phyloP scores from a whole-genome alignment of 345 rosid species.

The Salix koriyanagi region DNA sequence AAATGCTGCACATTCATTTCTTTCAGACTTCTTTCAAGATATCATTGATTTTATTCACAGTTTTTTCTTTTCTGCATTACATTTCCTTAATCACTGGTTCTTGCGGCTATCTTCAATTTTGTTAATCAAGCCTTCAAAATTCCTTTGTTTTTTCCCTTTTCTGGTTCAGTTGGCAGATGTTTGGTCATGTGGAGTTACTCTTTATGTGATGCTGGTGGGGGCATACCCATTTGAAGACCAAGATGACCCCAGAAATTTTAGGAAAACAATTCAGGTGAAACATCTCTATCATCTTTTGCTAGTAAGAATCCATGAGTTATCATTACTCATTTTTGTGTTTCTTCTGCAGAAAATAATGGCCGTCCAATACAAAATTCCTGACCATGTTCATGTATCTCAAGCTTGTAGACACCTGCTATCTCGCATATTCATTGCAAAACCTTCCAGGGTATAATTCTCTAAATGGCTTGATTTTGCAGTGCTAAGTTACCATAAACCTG shows the following conservation, averaged over 20 bases:
- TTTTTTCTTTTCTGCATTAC: not conserved
- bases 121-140: too few relatives aligned
- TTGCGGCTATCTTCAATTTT: too few relatives aligned
- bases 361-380: conserved; percentile 84
- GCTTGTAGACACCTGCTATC: conserved; percentile 78
- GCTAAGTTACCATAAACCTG: not conserved
- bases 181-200: conserved; percentile 97
- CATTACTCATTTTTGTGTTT: not conserved
- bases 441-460: conserved; percentile 50
- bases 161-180: conserved; percentile 77
- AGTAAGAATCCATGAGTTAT: not conserved
- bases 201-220: conserved; percentile 90
- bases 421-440: conserved; percentile 69
- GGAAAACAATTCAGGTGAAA: conserved; percentile 84
- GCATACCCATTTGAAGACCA: conserved; percentile 95
- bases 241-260: conserved; percentile 76
- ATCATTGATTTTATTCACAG: not conserved
- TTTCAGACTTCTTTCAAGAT: not conserved
- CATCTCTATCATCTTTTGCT: too few relatives aligned
- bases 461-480: not conserved
- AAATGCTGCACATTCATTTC: not conserved
- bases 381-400: conserved; percentile 74
- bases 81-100: not conserved
- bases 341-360: conserved; percentile 73
- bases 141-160: not conserved